Conservation (phyloP, 805 yeast genomes). For the Suhomyces xylopsoci region DNA sequence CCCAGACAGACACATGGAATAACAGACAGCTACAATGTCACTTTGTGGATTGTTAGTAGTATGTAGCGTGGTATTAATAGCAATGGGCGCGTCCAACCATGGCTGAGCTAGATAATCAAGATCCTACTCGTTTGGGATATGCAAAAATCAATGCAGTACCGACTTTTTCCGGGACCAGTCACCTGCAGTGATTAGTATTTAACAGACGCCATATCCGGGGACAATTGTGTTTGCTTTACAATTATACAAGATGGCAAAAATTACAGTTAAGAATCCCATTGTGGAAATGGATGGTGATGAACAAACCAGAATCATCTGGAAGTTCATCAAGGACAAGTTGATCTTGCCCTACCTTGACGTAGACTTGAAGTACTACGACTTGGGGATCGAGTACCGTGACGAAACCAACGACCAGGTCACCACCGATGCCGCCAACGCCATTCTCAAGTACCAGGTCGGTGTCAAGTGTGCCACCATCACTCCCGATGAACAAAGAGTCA, state of each 20-base stretch:
- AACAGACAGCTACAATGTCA: not conserved
- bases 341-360: slow-evolving; percentile 82
- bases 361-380: slow-evolving; percentile 87
- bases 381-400: slow-evolving; percentile 85
- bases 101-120: not conserved
- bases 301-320: slow-evolving; percentile 96
- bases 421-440: slow-evolving; percentile 85
- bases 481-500: slow-evolving; percentile 94
- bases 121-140: not conserved
- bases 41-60: not conserved
- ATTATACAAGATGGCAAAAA: slow-evolving; percentile 40
- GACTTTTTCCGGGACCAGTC: not conserved
- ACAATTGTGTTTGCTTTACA: not conserved
- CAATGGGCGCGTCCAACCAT: not conserved
- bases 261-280: slow-evolving; percentile 80
- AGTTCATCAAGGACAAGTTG: slow-evolving; percentile 79
- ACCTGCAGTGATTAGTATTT: not conserved
- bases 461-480: slow-evolving; percentile 98
- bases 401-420: slow-evolving; percentile 87
- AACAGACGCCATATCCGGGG: not conserved
- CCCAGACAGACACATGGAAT: no score
- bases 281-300: slow-evolving; percentile 99
- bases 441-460: slow-evolving; percentile 84
- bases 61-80: not conserved
- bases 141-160: not conserved